phyloP scores from a whole-genome alignment of 108 stramenopile species.

The Cyclotella choctawhatcheeana region DNA sequence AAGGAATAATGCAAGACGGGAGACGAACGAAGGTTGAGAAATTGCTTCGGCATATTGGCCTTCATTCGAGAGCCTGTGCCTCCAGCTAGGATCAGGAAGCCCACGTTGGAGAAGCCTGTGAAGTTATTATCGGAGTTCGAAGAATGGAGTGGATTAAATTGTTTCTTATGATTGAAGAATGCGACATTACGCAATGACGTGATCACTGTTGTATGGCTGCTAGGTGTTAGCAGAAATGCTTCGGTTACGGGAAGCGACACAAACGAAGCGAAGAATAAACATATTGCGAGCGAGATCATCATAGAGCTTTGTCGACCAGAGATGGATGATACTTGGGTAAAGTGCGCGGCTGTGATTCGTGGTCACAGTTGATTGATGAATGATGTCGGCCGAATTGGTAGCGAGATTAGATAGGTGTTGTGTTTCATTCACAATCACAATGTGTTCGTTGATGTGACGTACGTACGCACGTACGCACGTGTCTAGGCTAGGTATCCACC shows the following conservation, averaged over 20 bases:
- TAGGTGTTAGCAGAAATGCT: constrained; percentile 6
- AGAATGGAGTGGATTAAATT: neutral
- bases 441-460: too few species aligned
- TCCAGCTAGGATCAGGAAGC: constrained; percentile 90
- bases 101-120: constrained; percentile 67
- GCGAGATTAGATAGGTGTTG: too few species aligned
- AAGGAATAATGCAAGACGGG: constrained; percentile 92
- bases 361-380: too few species aligned
- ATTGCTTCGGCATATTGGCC: constrained; percentile 93
- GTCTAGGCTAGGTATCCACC: too few species aligned
- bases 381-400: too few species aligned
- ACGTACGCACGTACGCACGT: too few species aligned
- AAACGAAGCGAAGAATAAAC: neutral
- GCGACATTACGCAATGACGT: too few species aligned
- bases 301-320: neutral
- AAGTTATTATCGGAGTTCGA: constrained; percentile 20
- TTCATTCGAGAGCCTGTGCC: constrained; percentile 97
- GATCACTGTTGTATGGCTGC: neutral
- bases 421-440: too few species aligned
- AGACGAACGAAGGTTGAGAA: constrained; percentile 72
- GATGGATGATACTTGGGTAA: neutral
- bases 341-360: too few species aligned
- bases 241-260: neutral
- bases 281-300: neutral
- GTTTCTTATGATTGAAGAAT: too few species aligned